A percentile compares a stretch with the other conserved stretches of the same genome.
Evolutionary conservation across 2,329 filamentous ascomycete species (phyloP).

Genomic region (Venturia pyrina): DNA sequence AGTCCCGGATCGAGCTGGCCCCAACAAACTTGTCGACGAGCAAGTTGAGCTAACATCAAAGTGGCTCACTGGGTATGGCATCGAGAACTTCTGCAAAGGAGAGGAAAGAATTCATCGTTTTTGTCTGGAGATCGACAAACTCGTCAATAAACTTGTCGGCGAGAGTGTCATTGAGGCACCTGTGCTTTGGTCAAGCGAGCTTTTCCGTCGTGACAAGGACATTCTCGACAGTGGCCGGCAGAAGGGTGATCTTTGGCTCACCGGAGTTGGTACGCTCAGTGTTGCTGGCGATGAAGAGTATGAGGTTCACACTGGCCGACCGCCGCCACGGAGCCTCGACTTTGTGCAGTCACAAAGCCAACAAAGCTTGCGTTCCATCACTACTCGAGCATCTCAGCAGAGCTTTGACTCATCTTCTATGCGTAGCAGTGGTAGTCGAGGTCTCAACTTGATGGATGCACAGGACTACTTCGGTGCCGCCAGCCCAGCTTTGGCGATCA

Average conservation of each 20-base stretch:
- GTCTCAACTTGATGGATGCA: conserved; percentile 56
- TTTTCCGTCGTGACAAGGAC: conserved; percentile 70
- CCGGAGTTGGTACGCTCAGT: conserved; percentile 36
- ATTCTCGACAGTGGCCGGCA: conserved; percentile 43
- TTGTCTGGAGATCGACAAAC: conserved; percentile 79
- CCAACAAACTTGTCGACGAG: conserved; percentile 92
- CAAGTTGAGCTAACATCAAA: conserved; percentile 75
- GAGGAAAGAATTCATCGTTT: conserved; percentile 94
- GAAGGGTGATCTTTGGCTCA: conserved; percentile 38
- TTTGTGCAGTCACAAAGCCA: conserved; percentile 42
- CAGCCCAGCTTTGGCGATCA: conserved; percentile 61
- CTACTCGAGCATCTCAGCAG: conserved; percentile 43
- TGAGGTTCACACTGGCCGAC: conserved; percentile 22
- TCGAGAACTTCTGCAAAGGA: conserved; percentile 89
- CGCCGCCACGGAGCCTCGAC: conserved; percentile 26
- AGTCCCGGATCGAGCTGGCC: conserved; percentile 71
- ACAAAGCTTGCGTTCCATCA: conserved; percentile 46
- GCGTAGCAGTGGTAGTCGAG: conserved; percentile 44
- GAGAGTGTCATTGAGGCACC: conserved; percentile 77
- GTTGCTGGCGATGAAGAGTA: conserved; percentile 39
- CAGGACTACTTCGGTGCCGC: conserved; percentile 60
- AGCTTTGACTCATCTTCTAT: conserved; percentile 57
- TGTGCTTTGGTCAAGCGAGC: conserved; percentile 82
- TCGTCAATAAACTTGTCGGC: conserved; percentile 74
- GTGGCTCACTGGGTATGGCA: conserved; percentile 71